Conservation (phyloP, 2,329 filamentous ascomycete species). For the Colletotrichum filicis region DNA sequence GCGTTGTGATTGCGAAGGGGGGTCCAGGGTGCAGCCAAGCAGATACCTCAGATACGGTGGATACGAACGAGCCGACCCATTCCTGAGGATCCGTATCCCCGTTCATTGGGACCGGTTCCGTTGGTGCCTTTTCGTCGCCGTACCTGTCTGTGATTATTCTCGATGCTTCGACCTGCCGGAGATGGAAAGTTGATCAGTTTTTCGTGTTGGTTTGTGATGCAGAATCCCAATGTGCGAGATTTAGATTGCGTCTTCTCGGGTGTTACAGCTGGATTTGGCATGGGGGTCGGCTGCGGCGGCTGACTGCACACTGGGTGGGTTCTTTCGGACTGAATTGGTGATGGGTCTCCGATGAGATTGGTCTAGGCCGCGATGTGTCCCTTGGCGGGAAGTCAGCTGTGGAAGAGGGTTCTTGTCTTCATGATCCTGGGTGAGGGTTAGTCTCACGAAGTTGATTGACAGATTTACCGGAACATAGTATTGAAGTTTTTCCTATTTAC, state of each 20-base stretch:
- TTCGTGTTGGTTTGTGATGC: background rate
- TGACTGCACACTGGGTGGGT: background rate
- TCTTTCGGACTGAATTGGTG: background rate
- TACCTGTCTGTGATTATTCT: background rate
- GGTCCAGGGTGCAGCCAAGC: background rate
- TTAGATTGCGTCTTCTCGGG: background rate
- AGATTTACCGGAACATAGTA: background rate
- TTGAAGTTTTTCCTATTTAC: too few relatives aligned
- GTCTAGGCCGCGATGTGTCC: background rate
- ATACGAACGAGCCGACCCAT: background rate
- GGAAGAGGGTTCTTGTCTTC: background rate
- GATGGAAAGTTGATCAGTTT: background rate
- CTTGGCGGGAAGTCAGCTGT: background rate
- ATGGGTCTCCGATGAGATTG: background rate
- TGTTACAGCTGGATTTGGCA: background rate
- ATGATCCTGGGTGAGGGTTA: background rate
- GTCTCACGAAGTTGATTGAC: background rate
- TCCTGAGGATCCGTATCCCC: background rate
- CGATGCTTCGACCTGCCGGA: constrained; percentile 2
- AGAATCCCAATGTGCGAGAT: background rate
- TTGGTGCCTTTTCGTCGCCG: too few relatives aligned
- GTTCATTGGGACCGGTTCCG: background rate
- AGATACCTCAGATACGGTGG: background rate
- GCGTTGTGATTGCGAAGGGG: background rate
- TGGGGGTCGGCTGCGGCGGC: background rate